A percentile compares a stretch with the other conserved stretches of the same genome.
Evolutionary conservation across 2,329 filamentous ascomycete genomes (phyloP).

Genomic region (Cladosporium sphaerospermum): DNA sequence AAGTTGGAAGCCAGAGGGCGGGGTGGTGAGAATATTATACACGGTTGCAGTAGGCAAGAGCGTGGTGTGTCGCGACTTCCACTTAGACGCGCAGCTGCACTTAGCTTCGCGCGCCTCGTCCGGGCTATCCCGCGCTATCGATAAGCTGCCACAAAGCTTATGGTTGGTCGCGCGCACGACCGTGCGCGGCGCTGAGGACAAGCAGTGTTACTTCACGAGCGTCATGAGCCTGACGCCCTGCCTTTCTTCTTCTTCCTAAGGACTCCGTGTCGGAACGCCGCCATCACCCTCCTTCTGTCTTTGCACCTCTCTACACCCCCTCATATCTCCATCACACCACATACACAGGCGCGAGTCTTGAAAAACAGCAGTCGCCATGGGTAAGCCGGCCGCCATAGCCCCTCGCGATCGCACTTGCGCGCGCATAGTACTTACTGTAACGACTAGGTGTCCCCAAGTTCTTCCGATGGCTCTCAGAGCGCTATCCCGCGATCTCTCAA

Average conservation of each 20-base stretch:
- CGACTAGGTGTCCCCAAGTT: conserved; percentile 77
- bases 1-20: too few species aligned
- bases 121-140: neutral
- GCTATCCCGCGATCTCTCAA: conserved; percentile 97
- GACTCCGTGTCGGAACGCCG: conserved; percentile 34
- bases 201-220: neutral
- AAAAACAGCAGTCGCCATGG: conserved; percentile 24
- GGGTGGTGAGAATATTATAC: too few species aligned
- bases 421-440: conserved; percentile 24
- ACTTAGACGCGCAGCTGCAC: neutral
- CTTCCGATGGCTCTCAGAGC: conserved; percentile 98
- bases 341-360: conserved; percentile 19
- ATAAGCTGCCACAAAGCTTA: neutral
- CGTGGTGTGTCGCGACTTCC: neutral
- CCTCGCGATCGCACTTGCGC: conserved; percentile 14
- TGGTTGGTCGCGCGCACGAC: too few species aligned
- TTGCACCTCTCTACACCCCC: conserved; percentile 8
- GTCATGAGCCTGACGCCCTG: neutral
- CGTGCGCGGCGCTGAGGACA: too few species aligned
- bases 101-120: neutral
- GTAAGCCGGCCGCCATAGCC: conserved; percentile 12
- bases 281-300: conserved; percentile 17
- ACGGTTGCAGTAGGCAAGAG: too few species aligned
- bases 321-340: conserved; percentile 6
- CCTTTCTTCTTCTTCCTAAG: conserved; percentile 25